A percentile compares a stretch with the other conserved stretches of the same genome.
These are phyloP conservation scores for Metroxylon sagu DNA, from an alignment of 176 grass and related monocot genomes.

Conservation along the genomic window DNA sequence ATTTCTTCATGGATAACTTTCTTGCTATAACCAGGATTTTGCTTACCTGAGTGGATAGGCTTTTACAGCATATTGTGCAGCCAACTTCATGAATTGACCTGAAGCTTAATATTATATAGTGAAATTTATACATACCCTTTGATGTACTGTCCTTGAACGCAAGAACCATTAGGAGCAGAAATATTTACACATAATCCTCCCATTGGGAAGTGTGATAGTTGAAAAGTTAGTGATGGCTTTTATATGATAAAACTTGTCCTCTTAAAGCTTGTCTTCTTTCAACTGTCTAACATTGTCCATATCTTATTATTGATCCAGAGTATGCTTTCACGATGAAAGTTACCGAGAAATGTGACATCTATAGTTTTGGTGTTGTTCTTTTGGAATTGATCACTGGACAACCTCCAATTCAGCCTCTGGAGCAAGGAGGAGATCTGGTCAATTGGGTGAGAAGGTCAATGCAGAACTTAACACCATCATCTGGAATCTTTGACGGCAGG, in stretches of 20 bases:
- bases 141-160: too few species aligned
- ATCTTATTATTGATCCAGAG: conserved; percentile 35
- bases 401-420: conserved; percentile 81
- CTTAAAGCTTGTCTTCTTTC: neutral
- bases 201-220: too few species aligned
- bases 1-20: too few species aligned
- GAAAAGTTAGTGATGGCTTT: too few species aligned
- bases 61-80: too few species aligned
- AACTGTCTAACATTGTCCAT: conserved; percentile 4
- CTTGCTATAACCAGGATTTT: too few species aligned
- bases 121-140: too few species aligned
- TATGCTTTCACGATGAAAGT: conserved; percentile 99
- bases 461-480: conserved; percentile 31
- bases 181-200: too few species aligned
- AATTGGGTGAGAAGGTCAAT: conserved; percentile 69
- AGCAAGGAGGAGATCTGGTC: conserved; percentile 97
- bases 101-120: too few species aligned
- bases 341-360: conserved; percentile 91
- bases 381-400: conserved; percentile 84
- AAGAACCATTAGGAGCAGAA: too few species aligned
- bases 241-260: neutral
- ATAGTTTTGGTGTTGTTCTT: conserved; percentile 84
- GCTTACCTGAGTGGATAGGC: too few species aligned
- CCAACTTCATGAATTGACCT: too few species aligned
- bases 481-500: conserved; percentile 56